phyloP scores from a whole-genome alignment of 2,329 filamentous ascomycete genomes.

The Mariannaea elegans region DNA sequence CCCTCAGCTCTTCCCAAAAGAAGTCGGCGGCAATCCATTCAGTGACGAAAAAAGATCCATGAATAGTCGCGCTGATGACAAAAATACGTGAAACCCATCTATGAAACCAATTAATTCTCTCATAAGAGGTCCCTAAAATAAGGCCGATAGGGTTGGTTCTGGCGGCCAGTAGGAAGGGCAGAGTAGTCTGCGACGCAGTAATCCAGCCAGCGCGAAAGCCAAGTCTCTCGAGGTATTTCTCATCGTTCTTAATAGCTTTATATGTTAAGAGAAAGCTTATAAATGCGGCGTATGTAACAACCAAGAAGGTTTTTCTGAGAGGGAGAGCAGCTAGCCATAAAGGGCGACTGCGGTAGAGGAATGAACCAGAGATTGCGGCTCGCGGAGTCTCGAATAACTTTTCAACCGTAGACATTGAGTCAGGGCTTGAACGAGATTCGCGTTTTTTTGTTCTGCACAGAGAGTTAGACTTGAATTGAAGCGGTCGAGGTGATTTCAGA shows the following conservation, averaged over 20 bases:
- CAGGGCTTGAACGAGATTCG: slow-evolving; percentile 23
- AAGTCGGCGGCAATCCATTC: slow-evolving; percentile 38
- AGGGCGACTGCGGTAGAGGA: slow-evolving; percentile 22
- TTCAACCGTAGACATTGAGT: slow-evolving; percentile 28
- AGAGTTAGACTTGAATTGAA: not conserved
- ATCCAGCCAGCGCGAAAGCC: slow-evolving; percentile 41
- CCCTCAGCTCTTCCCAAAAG: slow-evolving; percentile 38
- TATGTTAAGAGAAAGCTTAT: slow-evolving; percentile 34
- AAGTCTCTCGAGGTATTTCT: slow-evolving; percentile 36
- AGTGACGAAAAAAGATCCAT: slow-evolving; percentile 35
- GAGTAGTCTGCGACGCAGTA: slow-evolving; percentile 33
- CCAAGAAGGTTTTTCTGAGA: slow-evolving; percentile 23
- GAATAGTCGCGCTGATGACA: slow-evolving; percentile 36
- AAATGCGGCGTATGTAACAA: slow-evolving; percentile 32
- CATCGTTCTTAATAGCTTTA: slow-evolving; percentile 40
- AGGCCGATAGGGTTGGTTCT: slow-evolving; percentile 37
- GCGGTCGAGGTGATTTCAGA: too few species aligned
- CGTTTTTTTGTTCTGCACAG: slow-evolving; percentile 28
- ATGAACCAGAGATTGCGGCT: slow-evolving; percentile 10
- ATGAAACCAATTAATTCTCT: slow-evolving; percentile 40
- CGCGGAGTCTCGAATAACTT: slow-evolving; percentile 26
- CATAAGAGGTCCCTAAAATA: slow-evolving; percentile 37
- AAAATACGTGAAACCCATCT: slow-evolving; percentile 37
- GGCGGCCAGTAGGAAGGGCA: slow-evolving; percentile 36
- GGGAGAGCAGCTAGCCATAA: slow-evolving; percentile 26